phyloP scores from a whole-genome alignment of 2,329 filamentous ascomycete species.

The Apiospora aurea region DNA sequence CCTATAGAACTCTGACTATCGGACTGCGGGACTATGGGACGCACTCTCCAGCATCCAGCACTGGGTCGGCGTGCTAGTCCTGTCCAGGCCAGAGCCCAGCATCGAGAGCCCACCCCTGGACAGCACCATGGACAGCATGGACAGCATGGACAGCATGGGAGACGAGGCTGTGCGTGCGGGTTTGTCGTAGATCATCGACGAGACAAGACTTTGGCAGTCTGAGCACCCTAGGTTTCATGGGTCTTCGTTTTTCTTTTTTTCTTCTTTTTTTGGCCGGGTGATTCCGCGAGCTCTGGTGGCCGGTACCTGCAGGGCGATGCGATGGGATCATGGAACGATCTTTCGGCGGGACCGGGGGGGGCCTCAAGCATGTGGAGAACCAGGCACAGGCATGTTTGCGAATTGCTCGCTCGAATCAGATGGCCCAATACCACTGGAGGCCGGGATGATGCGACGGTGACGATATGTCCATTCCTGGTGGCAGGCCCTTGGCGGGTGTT shows the following conservation, averaged over 20 bases:
- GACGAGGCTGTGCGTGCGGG: conserved; percentile 9
- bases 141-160: background rate
- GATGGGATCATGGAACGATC: conserved; percentile 18
- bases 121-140: background rate
- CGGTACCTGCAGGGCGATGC: conserved; percentile 2
- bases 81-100: background rate
- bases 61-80: background rate
- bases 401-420: conserved; percentile 19
- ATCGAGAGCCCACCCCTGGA: background rate
- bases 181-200: conserved; percentile 21
- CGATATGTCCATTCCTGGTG: background rate
- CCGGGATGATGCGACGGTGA: conserved; percentile 1
- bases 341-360: conserved; percentile 7
- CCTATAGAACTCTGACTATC: conserved; percentile 2
- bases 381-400: conserved; percentile 15
- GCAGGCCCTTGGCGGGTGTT: background rate
- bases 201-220: conserved; percentile 22
- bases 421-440: background rate
- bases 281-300: background rate
- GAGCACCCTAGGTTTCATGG: conserved; percentile 19
- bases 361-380: background rate
- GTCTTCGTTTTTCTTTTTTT: background rate
- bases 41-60: background rate
- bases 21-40: background rate
- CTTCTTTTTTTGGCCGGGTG: background rate